phyloP scores from a whole-genome alignment of 1,284 basidiomycete species.

The Paramarasmius palmivorus region DNA sequence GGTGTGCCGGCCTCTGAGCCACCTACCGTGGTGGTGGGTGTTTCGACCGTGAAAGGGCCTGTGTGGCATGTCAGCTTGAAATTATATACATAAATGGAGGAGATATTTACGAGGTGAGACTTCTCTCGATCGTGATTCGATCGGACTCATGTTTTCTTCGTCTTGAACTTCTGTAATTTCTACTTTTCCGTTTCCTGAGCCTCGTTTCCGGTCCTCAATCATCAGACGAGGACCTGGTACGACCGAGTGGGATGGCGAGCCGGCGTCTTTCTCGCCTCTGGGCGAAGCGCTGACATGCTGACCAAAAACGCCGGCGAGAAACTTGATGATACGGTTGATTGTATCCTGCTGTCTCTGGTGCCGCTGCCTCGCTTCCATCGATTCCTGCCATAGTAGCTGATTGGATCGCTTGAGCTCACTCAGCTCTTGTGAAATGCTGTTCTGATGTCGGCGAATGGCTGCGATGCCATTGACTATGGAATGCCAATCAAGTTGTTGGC shows the following conservation, averaged over 20 bases:
- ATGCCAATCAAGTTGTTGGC: constrained; percentile 71
- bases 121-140: constrained; percentile 21
- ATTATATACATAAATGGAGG: constrained; percentile 17
- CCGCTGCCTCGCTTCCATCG: constrained; percentile 74
- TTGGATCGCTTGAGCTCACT: constrained; percentile 89
- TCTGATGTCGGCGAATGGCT: constrained; percentile 90
- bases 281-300: constrained; percentile 43
- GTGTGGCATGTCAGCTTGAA: constrained; percentile 5
- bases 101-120: constrained; percentile 21
- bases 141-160: constrained; percentile 29
- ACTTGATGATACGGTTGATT: constrained; percentile 94
- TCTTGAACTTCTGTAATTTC: constrained; percentile 40
- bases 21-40: constrained; percentile 30
- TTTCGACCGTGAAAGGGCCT: constrained; percentile 34
- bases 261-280: constrained; percentile 43
- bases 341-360: constrained; percentile 95
- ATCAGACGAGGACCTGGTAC: constrained; percentile 61
- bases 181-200: constrained; percentile 33
- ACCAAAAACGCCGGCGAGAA: constrained; percentile 92
- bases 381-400: constrained; percentile 91
- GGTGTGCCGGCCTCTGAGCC: constrained; percentile 19
- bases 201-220: constrained; percentile 57
- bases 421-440: constrained; percentile 85
- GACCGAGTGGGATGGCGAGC: constrained; percentile 40
- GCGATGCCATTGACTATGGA: constrained; percentile 82